Conservation (phyloP, 768 basidiomycete species). For the Candolleomyces efflorescens region DNA sequence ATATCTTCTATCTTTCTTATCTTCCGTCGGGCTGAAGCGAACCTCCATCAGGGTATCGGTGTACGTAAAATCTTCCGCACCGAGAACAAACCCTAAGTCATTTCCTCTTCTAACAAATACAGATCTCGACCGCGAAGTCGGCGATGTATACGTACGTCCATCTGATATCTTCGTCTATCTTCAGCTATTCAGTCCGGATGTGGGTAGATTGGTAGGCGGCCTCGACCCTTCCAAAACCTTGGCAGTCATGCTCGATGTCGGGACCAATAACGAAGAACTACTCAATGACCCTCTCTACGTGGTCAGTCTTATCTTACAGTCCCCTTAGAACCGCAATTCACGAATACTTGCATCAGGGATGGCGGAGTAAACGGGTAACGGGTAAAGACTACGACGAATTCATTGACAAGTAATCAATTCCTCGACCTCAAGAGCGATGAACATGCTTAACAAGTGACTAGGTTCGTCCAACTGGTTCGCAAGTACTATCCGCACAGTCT, state of each 20-base stretch:
- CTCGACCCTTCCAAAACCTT: slow-evolving; percentile 58
- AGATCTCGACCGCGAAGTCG: slow-evolving; percentile 78
- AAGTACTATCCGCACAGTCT: slow-evolving; percentile 65
- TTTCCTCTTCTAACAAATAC: neutral
- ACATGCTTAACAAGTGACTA: slow-evolving; percentile 17
- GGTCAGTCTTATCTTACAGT: slow-evolving; percentile 33
- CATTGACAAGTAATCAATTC: slow-evolving; percentile 55
- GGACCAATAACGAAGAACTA: slow-evolving; percentile 65
- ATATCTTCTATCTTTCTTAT: neutral
- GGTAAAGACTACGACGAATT: slow-evolving; percentile 77
- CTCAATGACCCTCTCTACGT: slow-evolving; percentile 64
- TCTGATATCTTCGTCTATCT: neutral
- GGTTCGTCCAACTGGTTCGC: slow-evolving; percentile 73
- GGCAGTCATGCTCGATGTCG: slow-evolving; percentile 67
- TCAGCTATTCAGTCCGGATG: neutral
- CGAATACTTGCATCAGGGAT: slow-evolving; percentile 49
- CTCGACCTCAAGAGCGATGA: neutral
- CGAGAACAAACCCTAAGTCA: neutral
- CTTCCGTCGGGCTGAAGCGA: neutral
- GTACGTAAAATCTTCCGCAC: slow-evolving; percentile 29
- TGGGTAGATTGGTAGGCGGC: slow-evolving; percentile 54
- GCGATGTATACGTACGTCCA: slow-evolving; percentile 62
- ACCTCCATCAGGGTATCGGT: slow-evolving; percentile 38
- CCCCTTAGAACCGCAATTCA: neutral
- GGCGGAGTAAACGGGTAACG: slow-evolving; percentile 62